Evolutionary conservation across 2,329 filamentous ascomycete genomes (phyloP), one percentile per base, ranked within the genome.

Genomic region (Penicillium griseofulvum): DNA sequence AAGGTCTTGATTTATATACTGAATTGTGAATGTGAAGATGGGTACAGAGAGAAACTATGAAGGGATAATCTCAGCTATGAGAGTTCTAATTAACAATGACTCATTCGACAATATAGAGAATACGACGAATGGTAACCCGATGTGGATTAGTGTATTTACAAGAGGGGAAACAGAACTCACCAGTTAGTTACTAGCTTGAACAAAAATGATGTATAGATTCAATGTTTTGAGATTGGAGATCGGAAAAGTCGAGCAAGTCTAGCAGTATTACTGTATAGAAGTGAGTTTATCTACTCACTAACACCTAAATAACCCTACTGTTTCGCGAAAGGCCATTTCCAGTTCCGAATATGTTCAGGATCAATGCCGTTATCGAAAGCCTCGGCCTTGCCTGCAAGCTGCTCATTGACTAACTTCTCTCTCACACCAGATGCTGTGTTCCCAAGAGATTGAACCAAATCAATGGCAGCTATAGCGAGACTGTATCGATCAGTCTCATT

Each of bases 401-500:
- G 86, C 60, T 80, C 75, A 63, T 87, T 83, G 58, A 86, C 72
- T 62, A 92, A 77, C 53, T 77, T 77, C 75, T 91, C 87, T 24
- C 88, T 76, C 0, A 85, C 83, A 0, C 79, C 74, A 0, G 84
- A 75, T 1, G 84, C 87, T 52, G 78, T 82, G 74, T 90, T 90
- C 16, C 82, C 80, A 31, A 91, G 74, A 1, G 74, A 72, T 8
- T 80, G 77, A 65, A 90, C 82, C 59, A 83, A 81, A 65, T 91
- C 88, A 55, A 92, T 87, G 14, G 88, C 89, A 65, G 88, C 84
- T 57, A 92, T 90, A 10, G 89, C 88, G 36, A 92, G 75, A 63
- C 85, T 89, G 76, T 88, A 92, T 28, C 89, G 81, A 74, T 92
- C 89, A 0, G 88, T 89, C 65, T 87, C 81, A 74, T 92, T 92